These are phyloP conservation scores for Astrothelium macrocarpum DNA, from an alignment of 495 filamentous ascomycete genomes.

Conservation along the genomic window DNA sequence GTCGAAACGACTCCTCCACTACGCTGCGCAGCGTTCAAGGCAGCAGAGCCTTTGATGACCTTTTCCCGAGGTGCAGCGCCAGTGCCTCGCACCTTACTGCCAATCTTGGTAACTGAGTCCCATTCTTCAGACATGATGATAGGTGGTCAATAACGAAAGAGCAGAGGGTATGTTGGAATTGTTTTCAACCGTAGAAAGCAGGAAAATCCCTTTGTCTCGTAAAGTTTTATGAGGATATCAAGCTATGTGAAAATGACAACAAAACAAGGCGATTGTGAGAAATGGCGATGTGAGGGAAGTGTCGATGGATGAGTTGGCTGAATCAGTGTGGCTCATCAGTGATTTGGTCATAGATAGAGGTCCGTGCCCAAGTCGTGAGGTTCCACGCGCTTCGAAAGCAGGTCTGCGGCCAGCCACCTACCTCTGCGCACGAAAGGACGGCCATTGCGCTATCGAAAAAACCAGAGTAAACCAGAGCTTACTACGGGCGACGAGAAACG, in stretches of 20 bases:
- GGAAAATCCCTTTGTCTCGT: not conserved
- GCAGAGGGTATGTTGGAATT: not conserved
- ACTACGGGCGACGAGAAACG: not conserved
- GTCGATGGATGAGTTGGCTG: too few species aligned
- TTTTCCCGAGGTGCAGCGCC: conserved; percentile 64
- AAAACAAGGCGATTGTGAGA: not conserved
- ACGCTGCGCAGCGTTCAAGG: conserved; percentile 78
- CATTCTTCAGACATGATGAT: conserved; percentile 60
- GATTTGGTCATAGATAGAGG: not conserved
- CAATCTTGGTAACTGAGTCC: conserved; percentile 89
- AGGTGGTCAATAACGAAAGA: not conserved
- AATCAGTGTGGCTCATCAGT: not conserved
- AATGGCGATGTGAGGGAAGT: too few species aligned
- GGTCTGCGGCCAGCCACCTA: too few species aligned
- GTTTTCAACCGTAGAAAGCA: not conserved
- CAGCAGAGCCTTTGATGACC: conserved; percentile 74
- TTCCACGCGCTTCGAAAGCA: not conserved
- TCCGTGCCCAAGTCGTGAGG: not conserved
- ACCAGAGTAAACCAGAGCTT: not conserved
- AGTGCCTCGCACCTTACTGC: conserved; percentile 59
- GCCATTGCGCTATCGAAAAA: not conserved
- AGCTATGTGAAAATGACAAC: not conserved
- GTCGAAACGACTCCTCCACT: conserved; percentile 66
- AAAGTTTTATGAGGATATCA: not conserved
- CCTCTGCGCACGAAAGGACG: not conserved